Evolutionary conservation across 371 early-diverging fungal species (phyloP), one percentile per base, ranked within the genome.

Genomic region (Mortierella sp.): DNA sequence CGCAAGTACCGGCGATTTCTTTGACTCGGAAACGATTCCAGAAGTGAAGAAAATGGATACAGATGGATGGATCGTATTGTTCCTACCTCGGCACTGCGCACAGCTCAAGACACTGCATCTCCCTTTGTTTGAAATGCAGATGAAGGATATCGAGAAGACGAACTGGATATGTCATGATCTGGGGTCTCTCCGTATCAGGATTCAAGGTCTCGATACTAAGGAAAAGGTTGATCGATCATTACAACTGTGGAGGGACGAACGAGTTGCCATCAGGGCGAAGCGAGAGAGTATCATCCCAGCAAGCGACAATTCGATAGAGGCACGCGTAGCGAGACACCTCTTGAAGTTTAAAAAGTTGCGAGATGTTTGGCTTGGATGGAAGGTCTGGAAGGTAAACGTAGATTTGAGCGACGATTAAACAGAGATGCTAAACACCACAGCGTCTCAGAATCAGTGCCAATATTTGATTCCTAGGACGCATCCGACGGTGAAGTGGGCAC

Each of bases 191-290:
- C 10, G 4, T 6, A 46, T 56, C 28, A 43, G 57, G 30, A 46
- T 56, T 14, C n/a, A 30, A 14, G 45, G 47, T 10, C 46, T 56
- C 2, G 28, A 43, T 28, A 56, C 57, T n/a, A 30, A 56, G 19
- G 47, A 56, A 19, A 39, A 41, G 30, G 30, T 56, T 2, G 24
- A 24, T 12, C n/a, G 19, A 6, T 16, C 46, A n/a, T 16, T 56
- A 18, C 23, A 30, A 16, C 7, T 21, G 18, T 28, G 50, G 51
- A 28, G 3, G 49, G 21, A 53, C 31, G 28, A 38, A 19, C 34
- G 34, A 10, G 34, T 10, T 34, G 34, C 34, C 34, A 34, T 4
- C 7, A 34, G 10, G 34, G 10, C 4, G 34, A 10, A 34, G 10
- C 34, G 10, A 34, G 34, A 34, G 34, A 34, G 7, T 7, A 10